Evolutionary conservation across 345 rosid species (phyloP), one percentile per base, ranked within the genome.

Genomic region (Hibiscus mutabilis): DNA sequence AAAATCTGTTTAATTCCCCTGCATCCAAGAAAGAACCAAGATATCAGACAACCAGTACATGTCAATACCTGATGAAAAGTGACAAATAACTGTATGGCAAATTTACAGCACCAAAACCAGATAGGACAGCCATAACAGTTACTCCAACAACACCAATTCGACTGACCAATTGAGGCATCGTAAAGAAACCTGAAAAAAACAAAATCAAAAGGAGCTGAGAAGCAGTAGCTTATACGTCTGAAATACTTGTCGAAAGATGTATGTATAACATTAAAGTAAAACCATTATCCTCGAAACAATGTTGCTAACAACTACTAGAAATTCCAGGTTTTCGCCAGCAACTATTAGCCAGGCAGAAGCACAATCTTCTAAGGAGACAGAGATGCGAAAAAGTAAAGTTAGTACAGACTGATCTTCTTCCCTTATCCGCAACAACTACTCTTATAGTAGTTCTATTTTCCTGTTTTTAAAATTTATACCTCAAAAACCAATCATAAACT

Each of bases 101-200:
- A 82, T 95, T 95, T 16, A 95, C 97, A 74, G 97, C 99, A 71
- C 97, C 97, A 85, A 95, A 95, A 65, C 99, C 99, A 31, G 99
- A 90, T 63, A 95, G 82, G 73, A 95, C 89, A 40, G 99, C 97
- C 99, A 92, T 90, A 67, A 95, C 96, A 65, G 97, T 95, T 57
- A 92, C 99, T 53, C 99, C 99, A 83, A 92, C 84, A 72, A 95
- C 99, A 62, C 97, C 99, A 69, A 95, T 95, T 86, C 97, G 85
- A 83, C 99, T 95, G 68, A 95, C 90, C 75, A 95, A 85, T 78
- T 95, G 99, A 82, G 99, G 89, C 83, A 86, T 90, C 53, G 97
- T 88, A 65, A 95, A 91, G 80, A 95, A 95, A 61, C 99, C 98
- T 89, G 79, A 53, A 67, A 77, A 25, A 74, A 55, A n/a, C 76